Evolutionary conservation across 2,329 filamentous ascomycete species (phyloP).

Genomic region (Didymella arachidicola): DNA sequence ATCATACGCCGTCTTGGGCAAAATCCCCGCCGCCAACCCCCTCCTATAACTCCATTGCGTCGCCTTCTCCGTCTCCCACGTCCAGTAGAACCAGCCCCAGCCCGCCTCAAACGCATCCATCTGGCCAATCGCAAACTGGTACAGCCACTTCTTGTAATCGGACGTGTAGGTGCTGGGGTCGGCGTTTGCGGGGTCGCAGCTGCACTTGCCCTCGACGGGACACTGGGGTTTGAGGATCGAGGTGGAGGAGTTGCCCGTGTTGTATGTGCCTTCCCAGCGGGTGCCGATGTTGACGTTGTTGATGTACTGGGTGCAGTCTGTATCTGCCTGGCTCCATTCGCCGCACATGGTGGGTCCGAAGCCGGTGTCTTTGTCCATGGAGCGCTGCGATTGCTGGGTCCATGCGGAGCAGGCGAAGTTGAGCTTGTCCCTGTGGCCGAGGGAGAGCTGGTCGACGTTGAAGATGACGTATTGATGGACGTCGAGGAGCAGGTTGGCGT

Average conservation of each 20-base stretch:
- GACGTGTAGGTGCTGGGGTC: conserved; percentile 71
- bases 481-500: conserved; percentile 83
- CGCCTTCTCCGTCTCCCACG: conserved; percentile 87
- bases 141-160: conserved; percentile 83
- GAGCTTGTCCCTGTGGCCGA: conserved; percentile 83
- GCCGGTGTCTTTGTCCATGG: conserved; percentile 76
- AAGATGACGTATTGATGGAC: conserved; percentile 99
- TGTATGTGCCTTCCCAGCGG: conserved; percentile 88
- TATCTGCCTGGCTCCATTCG: conserved; percentile 98
- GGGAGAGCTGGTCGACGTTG: conserved; percentile 84
- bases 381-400: conserved; percentile 77
- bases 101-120: conserved; percentile 93
- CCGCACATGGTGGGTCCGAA: conserved; percentile 95
- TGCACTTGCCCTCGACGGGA: conserved; percentile 71
- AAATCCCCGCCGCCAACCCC: conserved; percentile 77
- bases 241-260: conserved; percentile 68
- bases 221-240: conserved; percentile 76
- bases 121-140: conserved; percentile 92
- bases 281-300: conserved; percentile 90
- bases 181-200: conserved; percentile 78
- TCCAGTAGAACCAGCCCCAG: conserved; percentile 99
- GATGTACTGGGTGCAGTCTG: conserved; percentile 85
- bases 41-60: conserved; percentile 92
- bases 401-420: conserved; percentile 87
- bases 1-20: conserved; percentile 66